A percentile compares a stretch with the other conserved stretches of the same genome.
Conservation (phyloP, 257 asterid genomes). For the Gentiana dahurica region DNA sequence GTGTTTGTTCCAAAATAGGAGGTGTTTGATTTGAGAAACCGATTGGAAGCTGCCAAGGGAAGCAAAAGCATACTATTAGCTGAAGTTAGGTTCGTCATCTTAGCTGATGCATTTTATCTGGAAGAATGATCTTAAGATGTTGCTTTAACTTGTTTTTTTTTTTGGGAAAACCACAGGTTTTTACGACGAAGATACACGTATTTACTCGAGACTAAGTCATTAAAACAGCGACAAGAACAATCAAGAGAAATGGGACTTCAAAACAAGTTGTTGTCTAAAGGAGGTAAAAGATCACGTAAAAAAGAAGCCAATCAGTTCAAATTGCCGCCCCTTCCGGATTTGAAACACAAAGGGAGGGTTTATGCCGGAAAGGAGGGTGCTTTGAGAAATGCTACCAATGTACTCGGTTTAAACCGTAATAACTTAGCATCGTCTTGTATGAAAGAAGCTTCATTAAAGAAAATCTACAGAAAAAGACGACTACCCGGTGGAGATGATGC, state of each 20-base stretch:
- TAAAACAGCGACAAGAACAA: conserved; percentile 19
- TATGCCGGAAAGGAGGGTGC: conserved; percentile 25
- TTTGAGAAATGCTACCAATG: conserved; percentile 3
- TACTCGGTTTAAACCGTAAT: conserved; percentile 22
- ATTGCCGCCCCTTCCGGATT: conserved; percentile 28
- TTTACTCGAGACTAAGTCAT: conserved; percentile 33
- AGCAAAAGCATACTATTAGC: conserved; percentile 52
- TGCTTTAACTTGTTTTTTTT: conserved; percentile 3
- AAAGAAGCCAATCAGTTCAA: conserved; percentile 24
- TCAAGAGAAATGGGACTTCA: conserved; percentile 16
- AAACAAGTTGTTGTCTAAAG: conserved; percentile 17
- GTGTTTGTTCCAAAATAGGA: conserved; percentile 31
- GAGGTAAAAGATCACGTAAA: conserved; percentile 8
- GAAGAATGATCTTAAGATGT: neutral
- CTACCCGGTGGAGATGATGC: conserved; percentile 21
- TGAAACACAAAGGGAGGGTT: conserved; percentile 28
- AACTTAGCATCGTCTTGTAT: conserved; percentile 11
- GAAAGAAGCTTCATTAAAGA: conserved; percentile 24
- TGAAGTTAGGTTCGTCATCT: conserved; percentile 63
- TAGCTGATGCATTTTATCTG: too few species aligned
- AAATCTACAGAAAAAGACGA: conserved; percentile 24
- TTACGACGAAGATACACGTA: conserved; percentile 36
- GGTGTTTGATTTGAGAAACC: conserved; percentile 33
- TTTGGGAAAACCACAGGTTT: conserved; percentile 30
- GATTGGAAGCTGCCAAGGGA: conserved; percentile 38